These are phyloP conservation scores for Lachancea meyersii DNA, from an alignment of 805 yeast species.

Conservation along the genomic window DNA sequence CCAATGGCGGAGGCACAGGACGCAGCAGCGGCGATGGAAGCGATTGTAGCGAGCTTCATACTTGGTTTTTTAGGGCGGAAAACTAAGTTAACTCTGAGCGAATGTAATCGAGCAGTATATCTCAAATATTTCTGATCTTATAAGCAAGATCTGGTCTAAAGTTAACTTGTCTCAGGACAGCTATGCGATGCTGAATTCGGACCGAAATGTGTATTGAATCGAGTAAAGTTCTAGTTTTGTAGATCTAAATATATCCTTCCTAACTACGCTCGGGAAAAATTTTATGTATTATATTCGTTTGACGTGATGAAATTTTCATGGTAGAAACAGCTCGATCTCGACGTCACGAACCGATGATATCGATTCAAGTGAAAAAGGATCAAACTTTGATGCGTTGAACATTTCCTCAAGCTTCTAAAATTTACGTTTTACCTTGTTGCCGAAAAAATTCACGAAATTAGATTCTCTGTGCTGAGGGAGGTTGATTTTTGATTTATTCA, in stretches of 20 bases:
- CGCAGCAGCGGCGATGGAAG: slow-evolving; percentile 39
- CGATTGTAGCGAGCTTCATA: slow-evolving; percentile 36
- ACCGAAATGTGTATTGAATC: background rate
- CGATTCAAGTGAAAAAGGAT: no score
- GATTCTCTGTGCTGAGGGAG: no score
- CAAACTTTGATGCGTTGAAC: no score
- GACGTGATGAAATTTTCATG: background rate
- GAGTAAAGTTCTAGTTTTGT: background rate
- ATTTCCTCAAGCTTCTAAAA: no score
- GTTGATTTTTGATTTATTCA: no score
- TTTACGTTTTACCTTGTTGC: no score
- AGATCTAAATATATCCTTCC: slow-evolving; percentile 1
- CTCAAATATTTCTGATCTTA: no score
- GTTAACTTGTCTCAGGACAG: no score
- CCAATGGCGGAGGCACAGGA: slow-evolving; percentile 54
- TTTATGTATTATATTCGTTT: background rate
- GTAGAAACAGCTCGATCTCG: no score
- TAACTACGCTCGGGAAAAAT: background rate
- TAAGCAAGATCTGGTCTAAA: no score
- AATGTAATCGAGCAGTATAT: background rate
- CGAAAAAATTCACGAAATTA: no score
- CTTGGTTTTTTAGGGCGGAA: background rate
- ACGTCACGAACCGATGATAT: no score
- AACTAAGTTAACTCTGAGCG: background rate
- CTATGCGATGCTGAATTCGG: background rate